Evolutionary conservation across 169 alveolate genomes (phyloP).

Genomic region (Eimeria maxima): DNA sequence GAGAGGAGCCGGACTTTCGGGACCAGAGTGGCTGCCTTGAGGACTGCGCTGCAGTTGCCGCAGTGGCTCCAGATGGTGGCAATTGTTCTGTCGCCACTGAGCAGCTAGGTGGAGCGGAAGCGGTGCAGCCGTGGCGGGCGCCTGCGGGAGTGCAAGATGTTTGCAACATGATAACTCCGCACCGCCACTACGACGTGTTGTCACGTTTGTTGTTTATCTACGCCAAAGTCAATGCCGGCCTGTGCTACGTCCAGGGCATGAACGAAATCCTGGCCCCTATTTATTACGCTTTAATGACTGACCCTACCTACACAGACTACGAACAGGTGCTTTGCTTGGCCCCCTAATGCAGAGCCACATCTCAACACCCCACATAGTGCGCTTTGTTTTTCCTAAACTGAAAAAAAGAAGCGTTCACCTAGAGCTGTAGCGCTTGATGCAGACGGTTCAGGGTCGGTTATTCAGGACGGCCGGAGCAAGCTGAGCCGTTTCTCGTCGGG

Average conservation of each 20-base stretch:
- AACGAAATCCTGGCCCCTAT: constrained; percentile 93
- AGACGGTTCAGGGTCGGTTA: background rate
- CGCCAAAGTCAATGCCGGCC: constrained; percentile 92
- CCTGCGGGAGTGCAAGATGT: constrained; percentile 84
- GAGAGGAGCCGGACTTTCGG: background rate
- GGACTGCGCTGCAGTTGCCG: constrained; percentile 24
- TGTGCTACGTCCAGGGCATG: constrained; percentile 91
- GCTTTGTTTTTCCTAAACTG: background rate
- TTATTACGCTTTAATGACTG: constrained; percentile 87
- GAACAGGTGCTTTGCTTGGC: constrained; percentile 64
- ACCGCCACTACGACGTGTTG: constrained; percentile 86
- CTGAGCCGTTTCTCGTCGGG: background rate
- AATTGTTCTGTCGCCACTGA: background rate
- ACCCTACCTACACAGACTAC: constrained; percentile 79
- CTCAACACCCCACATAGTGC: background rate
- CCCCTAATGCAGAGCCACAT: background rate
- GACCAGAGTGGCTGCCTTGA: background rate
- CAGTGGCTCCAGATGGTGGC: background rate
- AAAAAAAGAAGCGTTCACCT: background rate
- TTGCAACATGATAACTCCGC: constrained; percentile 81
- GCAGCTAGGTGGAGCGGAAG: background rate
- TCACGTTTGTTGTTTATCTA: constrained; percentile 91
- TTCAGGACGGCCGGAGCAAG: background rate
- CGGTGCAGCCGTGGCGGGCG: constrained; percentile 83
- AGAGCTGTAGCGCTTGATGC: background rate